Evolutionary conservation across 192 early-diverging fungal species (phyloP).

Genomic region (Rhizophagus sp.): DNA sequence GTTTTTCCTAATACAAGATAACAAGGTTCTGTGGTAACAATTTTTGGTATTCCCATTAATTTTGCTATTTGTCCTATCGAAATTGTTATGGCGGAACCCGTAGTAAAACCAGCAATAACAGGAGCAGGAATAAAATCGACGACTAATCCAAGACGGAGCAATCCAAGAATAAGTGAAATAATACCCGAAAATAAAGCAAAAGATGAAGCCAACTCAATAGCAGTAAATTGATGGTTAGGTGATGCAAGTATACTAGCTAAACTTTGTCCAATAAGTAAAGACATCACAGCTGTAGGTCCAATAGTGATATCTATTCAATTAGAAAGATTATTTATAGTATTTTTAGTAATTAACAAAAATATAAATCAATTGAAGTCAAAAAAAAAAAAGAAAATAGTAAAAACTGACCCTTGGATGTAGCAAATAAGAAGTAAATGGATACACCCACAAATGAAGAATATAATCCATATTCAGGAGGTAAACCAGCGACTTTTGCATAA

Average conservation of each 20-base stretch:
- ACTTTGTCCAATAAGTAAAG: slow-evolving; percentile 9
- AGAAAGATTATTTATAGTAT: no score
- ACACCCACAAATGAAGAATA: slow-evolving; percentile 70
- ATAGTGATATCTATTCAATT: slow-evolving; percentile 55
- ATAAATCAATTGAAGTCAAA: no score
- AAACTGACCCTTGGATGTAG: slow-evolving; percentile 60
- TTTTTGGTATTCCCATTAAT: slow-evolving; percentile 74
- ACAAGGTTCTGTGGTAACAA: slow-evolving; percentile 70
- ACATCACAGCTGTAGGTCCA: slow-evolving; percentile 54
- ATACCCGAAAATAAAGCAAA: slow-evolving; percentile 76
- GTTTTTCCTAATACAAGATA: slow-evolving; percentile 80
- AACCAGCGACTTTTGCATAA: slow-evolving; percentile 69
- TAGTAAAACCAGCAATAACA: slow-evolving; percentile 85
- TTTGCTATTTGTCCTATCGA: slow-evolving; percentile 72
- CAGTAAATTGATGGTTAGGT: background rate
- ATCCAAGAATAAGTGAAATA: slow-evolving; percentile 67
- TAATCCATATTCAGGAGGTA: slow-evolving; percentile 73
- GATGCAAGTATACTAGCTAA: background rate
- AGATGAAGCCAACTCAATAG: slow-evolving; percentile 47
- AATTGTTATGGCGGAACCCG: slow-evolving; percentile 80
- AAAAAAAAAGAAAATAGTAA: no score
- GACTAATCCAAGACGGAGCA: slow-evolving; percentile 81
- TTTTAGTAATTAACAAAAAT: no score
- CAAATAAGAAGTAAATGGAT: slow-evolving; percentile 68
- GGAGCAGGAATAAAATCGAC: slow-evolving; percentile 86